phyloP scores from a whole-genome alignment of 352 stramenopile species.

The Phytopythium ostracodes region DNA sequence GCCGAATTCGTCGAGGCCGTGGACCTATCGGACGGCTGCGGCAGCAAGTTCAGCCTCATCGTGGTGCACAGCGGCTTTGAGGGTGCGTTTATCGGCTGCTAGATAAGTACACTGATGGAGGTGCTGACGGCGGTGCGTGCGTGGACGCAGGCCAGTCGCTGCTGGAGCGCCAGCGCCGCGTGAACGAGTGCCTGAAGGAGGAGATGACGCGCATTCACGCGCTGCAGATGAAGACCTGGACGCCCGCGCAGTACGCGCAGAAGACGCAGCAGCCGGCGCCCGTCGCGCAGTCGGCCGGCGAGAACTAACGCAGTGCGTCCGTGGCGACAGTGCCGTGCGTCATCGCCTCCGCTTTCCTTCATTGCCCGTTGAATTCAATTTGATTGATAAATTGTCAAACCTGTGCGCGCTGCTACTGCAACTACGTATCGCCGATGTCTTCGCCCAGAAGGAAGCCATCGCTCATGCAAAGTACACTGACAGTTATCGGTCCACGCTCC shows the following conservation, averaged over 20 bases:
- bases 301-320: slow-evolving; percentile 33
- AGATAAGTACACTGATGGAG: too few species aligned
- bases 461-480: background rate
- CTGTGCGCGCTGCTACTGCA: background rate
- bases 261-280: slow-evolving; percentile 68
- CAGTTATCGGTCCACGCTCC: background rate
- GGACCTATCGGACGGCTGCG: slow-evolving; percentile 79
- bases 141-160: slow-evolving; percentile 51
- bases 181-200: slow-evolving; percentile 80
- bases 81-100: too few species aligned
- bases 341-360: background rate
- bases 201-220: slow-evolving; percentile 84
- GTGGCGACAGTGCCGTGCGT: background rate
- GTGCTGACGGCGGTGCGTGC: background rate
- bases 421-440: background rate
- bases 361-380: background rate
- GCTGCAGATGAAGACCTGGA: slow-evolving; percentile 87
- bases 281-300: slow-evolving; percentile 38
- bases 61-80: slow-evolving; percentile 80
- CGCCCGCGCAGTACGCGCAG: slow-evolving; percentile 72
- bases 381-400: background rate
- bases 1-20: slow-evolving; percentile 64
- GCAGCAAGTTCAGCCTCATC: slow-evolving; percentile 81
- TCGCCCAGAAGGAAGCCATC: background rate
- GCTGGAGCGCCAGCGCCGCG: slow-evolving; percentile 67